These are phyloP conservation scores for Populus tremula DNA, from an alignment of 345 rosid genomes.

Conservation along the genomic window DNA sequence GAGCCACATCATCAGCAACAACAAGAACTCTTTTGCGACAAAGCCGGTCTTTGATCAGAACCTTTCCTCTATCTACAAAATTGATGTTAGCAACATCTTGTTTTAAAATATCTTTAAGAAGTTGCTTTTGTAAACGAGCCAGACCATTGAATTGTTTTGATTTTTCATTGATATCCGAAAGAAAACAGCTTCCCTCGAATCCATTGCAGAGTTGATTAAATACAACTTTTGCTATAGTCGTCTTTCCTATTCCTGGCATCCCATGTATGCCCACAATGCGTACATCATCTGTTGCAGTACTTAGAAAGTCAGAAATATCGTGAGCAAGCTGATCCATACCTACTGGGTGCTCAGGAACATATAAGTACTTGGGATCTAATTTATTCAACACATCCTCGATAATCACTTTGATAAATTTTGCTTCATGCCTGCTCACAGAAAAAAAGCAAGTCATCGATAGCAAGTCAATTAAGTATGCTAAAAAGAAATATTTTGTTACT, in stretches of 20 bases:
- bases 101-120: background rate
- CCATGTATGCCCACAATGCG: background rate
- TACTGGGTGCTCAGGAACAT: background rate
- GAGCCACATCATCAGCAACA: slow-evolving; percentile 15
- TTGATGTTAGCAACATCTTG: rapidly evolving
- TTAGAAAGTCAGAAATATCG: slow-evolving; percentile 13
- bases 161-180: background rate
- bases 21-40: slow-evolving; percentile 1
- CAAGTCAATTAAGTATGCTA: background rate
- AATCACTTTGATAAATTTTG: slow-evolving; percentile 27
- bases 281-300: background rate
- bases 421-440: slow-evolving; percentile 18
- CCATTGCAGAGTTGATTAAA: background rate
- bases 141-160: background rate
- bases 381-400: slow-evolving; percentile 26
- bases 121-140: background rate
- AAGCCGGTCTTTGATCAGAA: background rate
- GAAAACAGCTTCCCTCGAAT: background rate
- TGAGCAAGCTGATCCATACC: background rate
- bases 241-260: background rate
- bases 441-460: too few species aligned
- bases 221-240: background rate
- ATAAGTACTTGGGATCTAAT: background rate
- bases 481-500: too few species aligned
- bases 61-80: background rate